These are phyloP conservation scores for Penicillium atrosanguineum DNA, from an alignment of 495 filamentous ascomycete genomes.

Conservation along the genomic window DNA sequence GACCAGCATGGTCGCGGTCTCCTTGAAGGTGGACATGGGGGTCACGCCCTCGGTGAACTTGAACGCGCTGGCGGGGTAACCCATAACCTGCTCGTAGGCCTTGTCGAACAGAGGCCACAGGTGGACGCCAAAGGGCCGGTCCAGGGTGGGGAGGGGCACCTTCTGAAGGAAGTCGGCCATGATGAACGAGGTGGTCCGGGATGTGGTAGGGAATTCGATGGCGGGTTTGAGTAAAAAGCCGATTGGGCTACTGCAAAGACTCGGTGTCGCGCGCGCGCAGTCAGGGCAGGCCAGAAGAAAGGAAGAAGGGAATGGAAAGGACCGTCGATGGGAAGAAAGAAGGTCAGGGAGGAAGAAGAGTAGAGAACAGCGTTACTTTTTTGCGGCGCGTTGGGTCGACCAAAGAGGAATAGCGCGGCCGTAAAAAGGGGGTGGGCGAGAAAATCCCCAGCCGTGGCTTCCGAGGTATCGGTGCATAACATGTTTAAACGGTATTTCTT, in stretches of 20 bases:
- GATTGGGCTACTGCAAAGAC: neutral
- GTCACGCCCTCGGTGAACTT: slow-evolving; percentile 57
- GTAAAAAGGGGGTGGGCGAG: slow-evolving; percentile 28
- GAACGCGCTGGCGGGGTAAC: slow-evolving; percentile 62
- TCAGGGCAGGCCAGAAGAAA: slow-evolving; percentile 7
- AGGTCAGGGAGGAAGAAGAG: slow-evolving; percentile 20
- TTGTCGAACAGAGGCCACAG: slow-evolving; percentile 95
- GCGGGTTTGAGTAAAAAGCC: neutral
- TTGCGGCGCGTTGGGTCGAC: slow-evolving; percentile 27
- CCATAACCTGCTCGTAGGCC: slow-evolving; percentile 68
- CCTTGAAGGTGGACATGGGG: slow-evolving; percentile 57
- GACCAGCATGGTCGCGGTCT: slow-evolving; percentile 54
- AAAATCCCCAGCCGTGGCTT: slow-evolving; percentile 14
- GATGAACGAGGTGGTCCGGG: slow-evolving; percentile 11
- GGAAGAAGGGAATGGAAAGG: slow-evolving; percentile 23
- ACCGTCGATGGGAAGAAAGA: slow-evolving; percentile 18
- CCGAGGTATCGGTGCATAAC: slow-evolving; percentile 4
- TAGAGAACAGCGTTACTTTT: slow-evolving; percentile 19
- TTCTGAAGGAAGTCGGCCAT: slow-evolving; percentile 59
- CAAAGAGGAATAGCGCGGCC: slow-evolving; percentile 28
- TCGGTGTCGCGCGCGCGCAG: neutral
- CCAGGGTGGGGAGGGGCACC: slow-evolving; percentile 73
- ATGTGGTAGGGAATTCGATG: neutral
- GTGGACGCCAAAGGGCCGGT: slow-evolving; percentile 86
- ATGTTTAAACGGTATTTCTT: neutral